These are phyloP conservation scores for Stachybotrys chartarum DNA, from an alignment of 2,329 filamentous ascomycete species.

Conservation along the genomic window DNA sequence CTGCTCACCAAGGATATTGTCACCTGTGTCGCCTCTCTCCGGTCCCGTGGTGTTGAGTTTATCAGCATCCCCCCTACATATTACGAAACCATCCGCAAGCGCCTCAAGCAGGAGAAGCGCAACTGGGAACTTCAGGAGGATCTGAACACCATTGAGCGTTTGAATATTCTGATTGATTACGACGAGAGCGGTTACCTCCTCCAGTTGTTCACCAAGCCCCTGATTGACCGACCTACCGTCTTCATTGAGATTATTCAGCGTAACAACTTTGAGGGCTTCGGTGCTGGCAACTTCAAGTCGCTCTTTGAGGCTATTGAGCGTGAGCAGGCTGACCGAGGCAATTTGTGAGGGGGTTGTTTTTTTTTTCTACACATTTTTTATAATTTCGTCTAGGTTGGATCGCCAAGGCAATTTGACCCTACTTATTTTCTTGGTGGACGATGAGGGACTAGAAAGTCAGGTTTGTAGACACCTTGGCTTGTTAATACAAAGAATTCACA, in stretches of 20 bases:
- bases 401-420: too few relatives aligned
- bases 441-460: too few relatives aligned
- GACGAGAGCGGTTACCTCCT: conserved; percentile 72
- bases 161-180: conserved; percentile 78
- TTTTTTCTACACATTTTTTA: too few relatives aligned
- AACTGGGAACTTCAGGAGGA: conserved; percentile 57
- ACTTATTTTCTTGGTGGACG: too few relatives aligned
- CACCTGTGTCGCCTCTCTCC: conserved; percentile 59
- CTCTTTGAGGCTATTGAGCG: conserved; percentile 80
- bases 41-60: conserved; percentile 71
- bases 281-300: conserved; percentile 78
- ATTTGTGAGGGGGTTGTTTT: background rate
- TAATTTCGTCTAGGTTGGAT: too few relatives aligned
- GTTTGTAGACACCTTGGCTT: too few relatives aligned
- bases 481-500: too few relatives aligned
- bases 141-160: conserved; percentile 56
- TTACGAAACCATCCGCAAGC: conserved; percentile 59
- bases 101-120: conserved; percentile 49
- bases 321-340: conserved; percentile 49
- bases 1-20: conserved; percentile 69
- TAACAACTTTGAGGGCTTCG: conserved; percentile 73
- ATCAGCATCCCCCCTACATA: conserved; percentile 71
- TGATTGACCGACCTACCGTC: conserved; percentile 78
- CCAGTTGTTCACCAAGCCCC: conserved; percentile 62
- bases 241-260: conserved; percentile 84